Conservation (phyloP, 371 early-diverging fungal genomes). For the Gilbertella persicaria region DNA sequence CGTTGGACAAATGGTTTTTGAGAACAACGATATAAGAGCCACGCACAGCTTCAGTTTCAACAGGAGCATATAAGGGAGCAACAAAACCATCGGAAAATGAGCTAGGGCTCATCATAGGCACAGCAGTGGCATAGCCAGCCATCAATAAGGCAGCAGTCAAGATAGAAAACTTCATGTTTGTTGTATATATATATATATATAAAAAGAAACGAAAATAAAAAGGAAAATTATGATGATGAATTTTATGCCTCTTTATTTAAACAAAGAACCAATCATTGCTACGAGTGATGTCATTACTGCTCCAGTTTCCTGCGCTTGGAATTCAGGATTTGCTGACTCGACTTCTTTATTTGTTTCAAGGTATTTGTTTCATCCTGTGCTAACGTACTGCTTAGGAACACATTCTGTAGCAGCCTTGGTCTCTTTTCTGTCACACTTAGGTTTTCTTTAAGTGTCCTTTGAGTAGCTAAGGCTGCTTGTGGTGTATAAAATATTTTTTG, state of each 20-base stretch:
- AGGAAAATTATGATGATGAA: constrained; percentile 1
- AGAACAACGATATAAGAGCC: constrained; percentile 88
- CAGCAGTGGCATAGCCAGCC: constrained; percentile 35
- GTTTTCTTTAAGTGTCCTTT: constrained; percentile 9
- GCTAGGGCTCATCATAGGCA: constrained; percentile 32
- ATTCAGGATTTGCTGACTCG: constrained; percentile 10
- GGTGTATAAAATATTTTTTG: constrained; percentile 14
- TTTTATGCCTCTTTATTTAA: background rate
- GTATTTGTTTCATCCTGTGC: constrained; percentile 13
- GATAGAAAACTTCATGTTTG: constrained; percentile 30
- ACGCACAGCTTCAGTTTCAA: constrained; percentile 66
- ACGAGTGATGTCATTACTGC: background rate
- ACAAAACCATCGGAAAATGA: constrained; percentile 36
- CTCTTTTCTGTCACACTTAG: constrained; percentile 17
- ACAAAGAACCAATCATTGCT: background rate
- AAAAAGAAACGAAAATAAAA: constrained; percentile 3
- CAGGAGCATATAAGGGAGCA: constrained; percentile 68
- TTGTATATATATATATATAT: too few relatives aligned
- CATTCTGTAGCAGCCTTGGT: constrained; percentile 11
- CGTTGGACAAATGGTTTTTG: constrained; percentile 54
- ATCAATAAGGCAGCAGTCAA: constrained; percentile 30
- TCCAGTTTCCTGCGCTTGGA: constrained; percentile 10
- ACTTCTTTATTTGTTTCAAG: background rate
- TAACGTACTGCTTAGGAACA: constrained; percentile 5
- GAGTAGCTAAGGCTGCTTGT: constrained; percentile 15